phyloP scores from a whole-genome alignment of 2,329 filamentous ascomycete genomes.

The Phyllosticta ampelicida region DNA sequence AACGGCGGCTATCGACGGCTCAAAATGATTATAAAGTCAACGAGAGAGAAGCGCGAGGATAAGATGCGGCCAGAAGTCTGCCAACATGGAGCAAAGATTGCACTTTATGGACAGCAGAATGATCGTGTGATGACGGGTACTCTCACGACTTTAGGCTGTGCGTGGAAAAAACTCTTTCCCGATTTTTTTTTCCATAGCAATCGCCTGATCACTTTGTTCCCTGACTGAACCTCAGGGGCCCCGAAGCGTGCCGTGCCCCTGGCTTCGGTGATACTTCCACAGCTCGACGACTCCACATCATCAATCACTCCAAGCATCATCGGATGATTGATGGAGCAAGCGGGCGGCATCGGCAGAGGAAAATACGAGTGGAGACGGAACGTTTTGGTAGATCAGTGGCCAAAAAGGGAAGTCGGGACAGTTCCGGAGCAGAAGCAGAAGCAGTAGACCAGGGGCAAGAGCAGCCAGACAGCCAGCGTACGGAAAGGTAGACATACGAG shows the following conservation, averaged over 20 bases:
- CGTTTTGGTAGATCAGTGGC: too few relatives aligned
- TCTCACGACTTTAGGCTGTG: slow-evolving; percentile 3
- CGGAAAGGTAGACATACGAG: too few relatives aligned
- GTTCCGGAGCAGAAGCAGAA: too few relatives aligned
- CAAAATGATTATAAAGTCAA: not conserved
- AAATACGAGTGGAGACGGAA: too few relatives aligned
- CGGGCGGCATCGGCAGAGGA: not conserved
- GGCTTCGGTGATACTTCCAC: not conserved
- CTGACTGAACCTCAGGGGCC: not conserved
- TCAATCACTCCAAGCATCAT: not conserved
- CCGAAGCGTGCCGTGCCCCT: not conserved
- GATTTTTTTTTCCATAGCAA: not conserved
- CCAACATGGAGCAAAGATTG: not conserved
- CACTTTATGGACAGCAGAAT: not conserved
- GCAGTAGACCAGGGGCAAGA: too few relatives aligned
- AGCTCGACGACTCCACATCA: not conserved
- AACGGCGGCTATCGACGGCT: slow-evolving; percentile 1
- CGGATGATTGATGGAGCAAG: not conserved
- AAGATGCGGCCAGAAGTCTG: slow-evolving; percentile 1
- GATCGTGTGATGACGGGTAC: not conserved
- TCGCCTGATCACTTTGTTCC: not conserved
- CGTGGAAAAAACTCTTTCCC: not conserved
- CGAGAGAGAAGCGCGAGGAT: not conserved
- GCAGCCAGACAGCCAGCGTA: too few relatives aligned
- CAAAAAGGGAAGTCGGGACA: too few relatives aligned